Conservation (phyloP, 2,329 filamentous ascomycete species). For the Verticillium nonalfalfae region DNA sequence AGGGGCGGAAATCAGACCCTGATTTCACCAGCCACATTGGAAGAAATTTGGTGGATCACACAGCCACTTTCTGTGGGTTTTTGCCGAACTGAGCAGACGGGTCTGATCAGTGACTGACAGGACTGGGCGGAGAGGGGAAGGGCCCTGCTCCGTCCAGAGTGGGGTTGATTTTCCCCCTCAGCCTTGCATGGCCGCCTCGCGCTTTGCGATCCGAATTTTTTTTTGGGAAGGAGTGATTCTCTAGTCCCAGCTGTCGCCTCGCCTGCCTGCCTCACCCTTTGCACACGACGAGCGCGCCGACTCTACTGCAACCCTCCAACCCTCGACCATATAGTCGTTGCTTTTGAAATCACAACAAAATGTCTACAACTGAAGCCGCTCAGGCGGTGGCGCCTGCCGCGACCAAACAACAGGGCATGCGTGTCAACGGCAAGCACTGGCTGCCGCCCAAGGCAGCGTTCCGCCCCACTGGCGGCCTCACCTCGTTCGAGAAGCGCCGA, state of each 20-base stretch:
- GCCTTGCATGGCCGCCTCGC: not conserved
- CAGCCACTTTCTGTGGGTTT: not conserved
- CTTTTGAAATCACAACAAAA: constrained; percentile 17
- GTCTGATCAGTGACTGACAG: not conserved
- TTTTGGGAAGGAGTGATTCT: not conserved
- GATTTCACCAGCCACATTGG: not conserved
- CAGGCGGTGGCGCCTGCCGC: constrained; percentile 24
- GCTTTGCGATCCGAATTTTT: not conserved
- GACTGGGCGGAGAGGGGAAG: not conserved
- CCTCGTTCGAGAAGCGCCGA: constrained; percentile 70
- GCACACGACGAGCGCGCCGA: not conserved
- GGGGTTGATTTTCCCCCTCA: not conserved
- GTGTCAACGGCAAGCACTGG: constrained; percentile 98
- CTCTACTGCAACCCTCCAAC: not conserved
- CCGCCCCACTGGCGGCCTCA: constrained; percentile 71
- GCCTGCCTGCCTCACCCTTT: not conserved
- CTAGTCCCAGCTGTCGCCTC: not conserved
- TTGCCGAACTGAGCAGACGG: not conserved
- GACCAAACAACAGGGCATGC: constrained; percentile 55
- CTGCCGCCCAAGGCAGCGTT: constrained; percentile 78
- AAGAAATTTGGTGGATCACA: not conserved
- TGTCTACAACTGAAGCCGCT: constrained; percentile 32
- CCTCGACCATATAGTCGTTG: too few relatives aligned
- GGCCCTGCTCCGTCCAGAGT: not conserved
- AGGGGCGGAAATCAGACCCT: not conserved